Percentiles rank a stretch among this genome's conserved stretches.
phyloP scores from a whole-genome alignment of 1,284 basidiomycete genomes.

The Vanrija sp. region DNA sequence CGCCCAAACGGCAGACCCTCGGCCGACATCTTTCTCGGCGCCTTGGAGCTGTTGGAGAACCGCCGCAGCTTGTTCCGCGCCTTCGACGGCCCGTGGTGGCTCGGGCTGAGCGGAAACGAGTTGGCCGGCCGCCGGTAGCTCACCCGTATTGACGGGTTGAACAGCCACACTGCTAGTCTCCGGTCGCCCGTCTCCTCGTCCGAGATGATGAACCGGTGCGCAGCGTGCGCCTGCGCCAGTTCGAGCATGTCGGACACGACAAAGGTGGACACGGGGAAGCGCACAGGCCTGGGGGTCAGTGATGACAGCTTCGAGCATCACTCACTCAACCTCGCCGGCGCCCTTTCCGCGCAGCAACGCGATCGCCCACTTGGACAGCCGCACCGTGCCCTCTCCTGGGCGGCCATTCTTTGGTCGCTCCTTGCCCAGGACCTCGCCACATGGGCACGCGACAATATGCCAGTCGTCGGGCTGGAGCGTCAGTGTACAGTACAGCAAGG shows the following conservation, averaged over 20 bases:
- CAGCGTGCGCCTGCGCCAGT: slow-evolving; percentile 79
- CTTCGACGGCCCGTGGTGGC: neutral
- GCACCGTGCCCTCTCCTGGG: slow-evolving; percentile 48
- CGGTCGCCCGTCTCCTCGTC: slow-evolving; percentile 76
- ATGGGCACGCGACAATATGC: slow-evolving; percentile 65
- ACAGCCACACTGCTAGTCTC: slow-evolving; percentile 81
- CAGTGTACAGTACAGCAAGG: slow-evolving; percentile 19
- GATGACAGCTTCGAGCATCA: neutral
- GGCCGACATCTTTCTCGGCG: slow-evolving; percentile 2
- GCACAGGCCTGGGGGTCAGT: slow-evolving; percentile 40
- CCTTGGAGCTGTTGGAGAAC: slow-evolving; percentile 4
- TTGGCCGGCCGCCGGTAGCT: slow-evolving; percentile 54
- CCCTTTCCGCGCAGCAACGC: slow-evolving; percentile 62
- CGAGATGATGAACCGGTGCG: slow-evolving; percentile 76
- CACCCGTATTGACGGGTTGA: slow-evolving; percentile 76
- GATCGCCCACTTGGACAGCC: slow-evolving; percentile 75
- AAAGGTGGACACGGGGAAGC: slow-evolving; percentile 73
- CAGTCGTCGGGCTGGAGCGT: slow-evolving; percentile 56
- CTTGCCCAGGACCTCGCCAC: slow-evolving; percentile 70
- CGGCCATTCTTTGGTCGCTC: slow-evolving; percentile 49
- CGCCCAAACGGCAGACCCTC: neutral
- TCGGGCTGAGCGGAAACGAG: neutral
- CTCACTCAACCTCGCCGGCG: slow-evolving; percentile 45
- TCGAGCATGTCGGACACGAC: slow-evolving; percentile 82
- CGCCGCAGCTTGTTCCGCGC: neutral